Evolutionary conservation across 192 early-diverging fungal species (phyloP).

Genomic region (Podila minutissima): DNA sequence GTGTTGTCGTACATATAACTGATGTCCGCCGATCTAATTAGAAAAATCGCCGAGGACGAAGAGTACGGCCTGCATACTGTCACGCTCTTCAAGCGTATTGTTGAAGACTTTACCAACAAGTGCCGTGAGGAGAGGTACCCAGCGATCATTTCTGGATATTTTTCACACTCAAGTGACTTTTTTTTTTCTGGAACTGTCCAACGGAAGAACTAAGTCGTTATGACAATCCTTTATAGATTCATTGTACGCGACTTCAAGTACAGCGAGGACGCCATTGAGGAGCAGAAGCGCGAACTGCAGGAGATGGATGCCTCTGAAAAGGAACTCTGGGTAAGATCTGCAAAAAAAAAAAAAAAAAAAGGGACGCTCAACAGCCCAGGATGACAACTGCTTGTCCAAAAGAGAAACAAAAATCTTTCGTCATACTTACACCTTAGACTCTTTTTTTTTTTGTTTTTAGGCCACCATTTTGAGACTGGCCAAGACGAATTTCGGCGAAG

Average conservation of each 20-base stretch:
- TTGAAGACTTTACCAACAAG: constrained; percentile 92
- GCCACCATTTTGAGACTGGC: constrained; percentile 83
- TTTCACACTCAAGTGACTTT: too few species aligned
- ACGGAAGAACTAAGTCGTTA: neutral
- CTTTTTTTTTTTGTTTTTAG: constrained; percentile 20
- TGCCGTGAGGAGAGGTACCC: constrained; percentile 84
- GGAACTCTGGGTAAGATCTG: constrained; percentile 66
- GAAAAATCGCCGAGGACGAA: constrained; percentile 92
- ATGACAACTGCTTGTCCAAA: neutral
- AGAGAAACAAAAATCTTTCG: neutral
- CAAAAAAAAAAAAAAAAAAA: too few species aligned
- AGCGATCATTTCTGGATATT: too few species aligned
- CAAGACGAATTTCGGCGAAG: constrained; percentile 95
- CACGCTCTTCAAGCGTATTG: constrained; percentile 88
- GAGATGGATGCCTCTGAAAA: constrained; percentile 61
- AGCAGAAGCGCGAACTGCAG: constrained; percentile 82
- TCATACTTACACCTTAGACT: neutral
- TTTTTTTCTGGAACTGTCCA: too few species aligned
- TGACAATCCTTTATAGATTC: constrained; percentile 65
- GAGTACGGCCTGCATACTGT: constrained; percentile 94
- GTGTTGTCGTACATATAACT: too few species aligned
- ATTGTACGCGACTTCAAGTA: constrained; percentile 97
- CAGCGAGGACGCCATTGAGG: constrained; percentile 80
- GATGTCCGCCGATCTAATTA: constrained; percentile 16
- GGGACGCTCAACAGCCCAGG: neutral